These are phyloP conservation scores for Ploettnerulaceae sp. DNA, from an alignment of 2,329 filamentous ascomycete species.

Conservation along the genomic window DNA sequence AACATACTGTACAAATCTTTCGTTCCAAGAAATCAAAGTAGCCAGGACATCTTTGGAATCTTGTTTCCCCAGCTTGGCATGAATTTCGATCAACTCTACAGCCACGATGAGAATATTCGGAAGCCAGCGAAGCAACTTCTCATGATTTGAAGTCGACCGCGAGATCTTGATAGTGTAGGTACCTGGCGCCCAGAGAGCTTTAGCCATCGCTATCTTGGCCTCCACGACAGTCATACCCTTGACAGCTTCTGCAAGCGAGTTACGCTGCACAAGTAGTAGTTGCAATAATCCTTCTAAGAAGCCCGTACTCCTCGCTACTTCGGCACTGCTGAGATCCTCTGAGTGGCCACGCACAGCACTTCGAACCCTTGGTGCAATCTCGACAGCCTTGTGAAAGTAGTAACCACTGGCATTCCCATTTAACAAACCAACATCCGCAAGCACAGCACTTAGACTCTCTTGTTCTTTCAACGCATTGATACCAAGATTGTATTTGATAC, in stretches of 20 bases:
- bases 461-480: constrained; percentile 70
- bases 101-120: constrained; percentile 61
- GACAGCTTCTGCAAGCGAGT: constrained; percentile 23
- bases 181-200: constrained; percentile 40
- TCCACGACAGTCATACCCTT: constrained; percentile 21
- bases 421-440: constrained; percentile 53
- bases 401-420: constrained; percentile 41
- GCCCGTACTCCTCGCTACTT: constrained; percentile 73
- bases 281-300: constrained; percentile 83
- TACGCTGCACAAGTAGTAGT: constrained; percentile 56
- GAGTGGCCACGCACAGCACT: constrained; percentile 67
- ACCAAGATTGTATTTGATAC: constrained; percentile 76
- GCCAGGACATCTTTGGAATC: constrained; percentile 43
- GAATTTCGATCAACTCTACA: constrained; percentile 57
- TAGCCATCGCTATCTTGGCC: constrained; percentile 20
- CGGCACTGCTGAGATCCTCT: constrained; percentile 76
- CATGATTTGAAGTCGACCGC: constrained; percentile 21
- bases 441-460: constrained; percentile 61
- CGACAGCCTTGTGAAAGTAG: constrained; percentile 74
- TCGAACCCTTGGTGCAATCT: constrained; percentile 65
- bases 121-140: constrained; percentile 52
- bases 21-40: constrained; percentile 47
- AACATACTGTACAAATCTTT: constrained; percentile 43
- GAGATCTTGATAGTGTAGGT: constrained; percentile 21
- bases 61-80: constrained; percentile 56